Conservation (phyloP, 2,329 filamentous ascomycete species). For the Aspergillus unguis region DNA sequence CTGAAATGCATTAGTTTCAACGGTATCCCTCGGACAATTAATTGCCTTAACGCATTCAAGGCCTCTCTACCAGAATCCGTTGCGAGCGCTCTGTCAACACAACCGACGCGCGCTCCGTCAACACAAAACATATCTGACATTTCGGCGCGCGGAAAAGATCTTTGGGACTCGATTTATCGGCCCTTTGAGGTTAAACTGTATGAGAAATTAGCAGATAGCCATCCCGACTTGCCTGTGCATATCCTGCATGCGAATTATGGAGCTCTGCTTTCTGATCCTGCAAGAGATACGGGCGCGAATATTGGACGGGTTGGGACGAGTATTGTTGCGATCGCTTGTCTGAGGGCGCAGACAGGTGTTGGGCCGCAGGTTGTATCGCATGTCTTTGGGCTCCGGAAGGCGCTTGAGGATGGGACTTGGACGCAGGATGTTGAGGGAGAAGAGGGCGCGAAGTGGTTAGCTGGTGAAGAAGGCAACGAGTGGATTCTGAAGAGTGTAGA, state of each 20-base stretch:
- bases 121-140: slow-evolving; percentile 54
- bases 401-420: slow-evolving; percentile 63
- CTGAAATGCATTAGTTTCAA: slow-evolving; percentile 49
- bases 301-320: slow-evolving; percentile 70
- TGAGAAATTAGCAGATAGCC: slow-evolving; percentile 66
- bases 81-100: slow-evolving; percentile 52
- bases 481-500: slow-evolving; percentile 64
- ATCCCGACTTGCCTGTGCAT: slow-evolving; percentile 77
- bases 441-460: slow-evolving; percentile 58
- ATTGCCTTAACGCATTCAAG: slow-evolving; percentile 71
- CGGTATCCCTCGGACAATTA: slow-evolving; percentile 74
- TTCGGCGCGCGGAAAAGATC: slow-evolving; percentile 56
- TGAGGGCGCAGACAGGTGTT: slow-evolving; percentile 76
- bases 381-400: slow-evolving; percentile 76
- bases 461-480: slow-evolving; percentile 61
- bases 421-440: slow-evolving; percentile 51
- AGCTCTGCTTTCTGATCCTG: slow-evolving; percentile 67
- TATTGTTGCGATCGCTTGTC: slow-evolving; percentile 68
- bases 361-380: slow-evolving; percentile 79
- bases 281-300: slow-evolving; percentile 45
- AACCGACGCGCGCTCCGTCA: slow-evolving; percentile 54
- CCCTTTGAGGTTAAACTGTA: slow-evolving; percentile 71
- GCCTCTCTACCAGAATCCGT: slow-evolving; percentile 59
- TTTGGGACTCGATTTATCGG: slow-evolving; percentile 76
- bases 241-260: slow-evolving; percentile 75